These are phyloP conservation scores for Lophiostoma macrostomum DNA, from an alignment of 495 filamentous ascomycete species.

Conservation along the genomic window DNA sequence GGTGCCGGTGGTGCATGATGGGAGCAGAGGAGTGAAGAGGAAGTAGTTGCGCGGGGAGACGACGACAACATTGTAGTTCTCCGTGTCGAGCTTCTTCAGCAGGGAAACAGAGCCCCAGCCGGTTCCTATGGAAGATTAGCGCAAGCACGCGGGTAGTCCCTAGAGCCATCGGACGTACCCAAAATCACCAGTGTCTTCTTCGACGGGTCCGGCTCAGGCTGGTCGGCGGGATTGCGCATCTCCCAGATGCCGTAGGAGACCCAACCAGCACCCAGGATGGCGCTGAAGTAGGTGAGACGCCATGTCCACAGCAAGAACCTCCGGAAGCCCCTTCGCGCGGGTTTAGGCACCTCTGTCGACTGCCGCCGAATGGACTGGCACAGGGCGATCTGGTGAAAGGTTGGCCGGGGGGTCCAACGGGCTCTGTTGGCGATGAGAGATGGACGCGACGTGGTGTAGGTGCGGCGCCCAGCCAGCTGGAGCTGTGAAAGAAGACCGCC, in stretches of 20 bases:
- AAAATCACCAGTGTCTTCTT: slow-evolving; percentile 99
- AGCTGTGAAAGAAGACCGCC: slow-evolving; percentile 19
- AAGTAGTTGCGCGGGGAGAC: slow-evolving; percentile 98
- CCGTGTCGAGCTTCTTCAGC: slow-evolving; percentile 95
- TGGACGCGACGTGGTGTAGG: slow-evolving; percentile 23
- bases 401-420: slow-evolving; percentile 25
- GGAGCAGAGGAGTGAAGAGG: slow-evolving; percentile 96
- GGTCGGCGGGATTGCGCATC: slow-evolving; percentile 75
- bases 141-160: neutral
- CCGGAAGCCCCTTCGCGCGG: slow-evolving; percentile 37
- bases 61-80: slow-evolving; percentile 97
- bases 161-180: slow-evolving; percentile 55
- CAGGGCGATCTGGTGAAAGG: slow-evolving; percentile 26
- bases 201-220: slow-evolving; percentile 71
- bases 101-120: slow-evolving; percentile 97
- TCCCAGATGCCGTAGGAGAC: slow-evolving; percentile 78
- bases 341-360: slow-evolving; percentile 23
- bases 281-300: slow-evolving; percentile 70
- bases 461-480: slow-evolving; percentile 28
- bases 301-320: slow-evolving; percentile 64
- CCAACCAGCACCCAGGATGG: slow-evolving; percentile 63
- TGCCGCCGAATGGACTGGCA: slow-evolving; percentile 27
- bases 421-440: slow-evolving; percentile 30
- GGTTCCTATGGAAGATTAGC: slow-evolving; percentile 57
- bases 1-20: slow-evolving; percentile 92